A percentile compares a stretch with the other conserved stretches of the same genome.
phyloP scores from a whole-genome alignment of 441 rosid genomes.

The Euphorbia celastroides region DNA sequence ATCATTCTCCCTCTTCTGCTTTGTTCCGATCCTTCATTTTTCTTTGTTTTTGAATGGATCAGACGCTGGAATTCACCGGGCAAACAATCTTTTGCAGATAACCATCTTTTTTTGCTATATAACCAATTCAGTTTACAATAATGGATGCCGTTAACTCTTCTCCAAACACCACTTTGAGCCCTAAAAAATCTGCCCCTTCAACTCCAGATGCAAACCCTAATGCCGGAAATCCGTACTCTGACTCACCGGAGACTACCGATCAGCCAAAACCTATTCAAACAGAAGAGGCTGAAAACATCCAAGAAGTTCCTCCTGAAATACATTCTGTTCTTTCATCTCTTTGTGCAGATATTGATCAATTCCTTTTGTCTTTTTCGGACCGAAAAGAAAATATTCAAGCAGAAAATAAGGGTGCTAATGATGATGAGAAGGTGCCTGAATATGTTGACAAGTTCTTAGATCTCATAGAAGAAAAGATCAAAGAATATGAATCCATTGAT shows the following conservation, averaged over 20 bases:
- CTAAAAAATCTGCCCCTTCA: not conserved
- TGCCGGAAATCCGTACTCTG: not conserved
- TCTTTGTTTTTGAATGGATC: not conserved
- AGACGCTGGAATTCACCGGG: too few species aligned
- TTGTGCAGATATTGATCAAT: conserved; percentile 45
- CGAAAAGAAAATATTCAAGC: not conserved
- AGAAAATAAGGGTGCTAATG: conserved; percentile 9
- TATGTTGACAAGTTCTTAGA: conserved; percentile 55
- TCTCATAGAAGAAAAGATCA: conserved; percentile 41
- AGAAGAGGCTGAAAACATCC: not conserved
- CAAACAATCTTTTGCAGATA: not conserved
- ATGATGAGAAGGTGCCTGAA: conserved; percentile 31
- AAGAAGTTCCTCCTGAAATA: conserved; percentile 24
- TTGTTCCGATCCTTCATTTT: not conserved
- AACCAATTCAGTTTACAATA: not conserved
- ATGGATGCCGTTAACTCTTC: not conserved
- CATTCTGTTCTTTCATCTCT: conserved; percentile 38
- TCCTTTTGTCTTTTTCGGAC: conserved; percentile 25
- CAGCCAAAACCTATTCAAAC: not conserved
- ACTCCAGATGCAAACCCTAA: not conserved
- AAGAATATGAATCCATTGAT: conserved; percentile 35
- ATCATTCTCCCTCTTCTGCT: not conserved
- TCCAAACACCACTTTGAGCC: not conserved
- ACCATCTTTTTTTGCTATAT: not conserved
- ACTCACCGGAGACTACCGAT: not conserved